Evolutionary conservation across 768 basidiomycete species (phyloP), one percentile per base, ranked within the genome.

Genomic region (Pleurotus pulmonarius): DNA sequence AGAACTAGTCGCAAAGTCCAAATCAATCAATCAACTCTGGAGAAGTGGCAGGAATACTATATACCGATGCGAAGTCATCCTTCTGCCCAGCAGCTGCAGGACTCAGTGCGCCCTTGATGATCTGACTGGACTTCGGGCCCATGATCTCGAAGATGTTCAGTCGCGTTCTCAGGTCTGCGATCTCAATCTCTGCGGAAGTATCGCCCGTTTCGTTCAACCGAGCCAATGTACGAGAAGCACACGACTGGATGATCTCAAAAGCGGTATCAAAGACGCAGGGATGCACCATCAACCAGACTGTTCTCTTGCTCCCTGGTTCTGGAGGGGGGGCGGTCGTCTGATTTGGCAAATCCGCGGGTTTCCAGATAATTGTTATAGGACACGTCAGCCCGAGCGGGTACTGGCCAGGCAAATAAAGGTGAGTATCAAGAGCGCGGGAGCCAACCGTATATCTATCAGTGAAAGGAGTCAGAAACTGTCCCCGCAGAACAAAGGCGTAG

Each of bases 71-170:
- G 55, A 89, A 87, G 9, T 85, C 85, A 37, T 68, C 69, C 43
- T 83, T 72, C 2, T 77, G 69, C 43, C 86, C 79, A 5, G 74
- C 70, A 3, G 70, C 65, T 11, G 76, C 73, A 5, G 82, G 82
- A 18, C 72, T 78, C 45, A 90, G 64, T 1, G 81, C 83, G 22
- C 87, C 87, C 62, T 81, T 83, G 49, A 89, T 68, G 9, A 94
- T 82, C 65, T 90, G 87, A 54, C 80, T 90, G 0, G 90, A 78
- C 65, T 85, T 89, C 3, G 92, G 92, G 2, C 96, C 96, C 76
- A 90, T 88, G 34, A 98, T 82, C 67, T 98, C 95, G 62, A 96
- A 96, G 4, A 85, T 77, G 59, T 90, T 90, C 43, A 93, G 62
- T 48, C 85, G 81, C 1, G 83, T 83, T 55, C 87, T 74, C 47